Percentiles rank a stretch among this genome's conserved stretches.
These are phyloP conservation scores for Murraya koenigii DNA, from an alignment of 345 rosid species.

Conservation along the genomic window DNA sequence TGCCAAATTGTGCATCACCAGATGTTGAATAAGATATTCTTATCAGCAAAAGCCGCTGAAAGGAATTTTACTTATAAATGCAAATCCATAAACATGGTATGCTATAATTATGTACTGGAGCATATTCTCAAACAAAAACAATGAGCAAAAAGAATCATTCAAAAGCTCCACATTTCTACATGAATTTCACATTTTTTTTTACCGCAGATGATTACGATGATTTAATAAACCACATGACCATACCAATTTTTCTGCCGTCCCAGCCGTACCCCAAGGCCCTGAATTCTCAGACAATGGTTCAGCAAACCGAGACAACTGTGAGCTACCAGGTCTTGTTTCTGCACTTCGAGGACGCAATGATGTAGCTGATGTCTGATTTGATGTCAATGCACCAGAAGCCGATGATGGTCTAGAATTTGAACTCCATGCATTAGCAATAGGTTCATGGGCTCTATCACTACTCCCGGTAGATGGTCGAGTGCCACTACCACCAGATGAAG, in stretches of 20 bases:
- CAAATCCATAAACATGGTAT: background rate
- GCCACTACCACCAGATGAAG: conserved; percentile 93
- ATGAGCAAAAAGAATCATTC: background rate
- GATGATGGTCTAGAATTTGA: conserved; percentile 93
- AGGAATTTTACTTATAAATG: background rate
- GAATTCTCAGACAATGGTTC: conserved; percentile 70
- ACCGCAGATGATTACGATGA: background rate
- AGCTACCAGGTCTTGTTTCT: conserved; percentile 97
- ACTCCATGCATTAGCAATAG: conserved; percentile 60
- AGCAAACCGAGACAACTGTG: conserved; percentile 97
- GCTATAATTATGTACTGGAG: background rate
- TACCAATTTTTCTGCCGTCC: conserved; percentile 66
- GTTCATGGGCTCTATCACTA: conserved; percentile 74
- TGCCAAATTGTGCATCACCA: background rate
- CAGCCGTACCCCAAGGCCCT: conserved; percentile 53
- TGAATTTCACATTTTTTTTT: background rate
- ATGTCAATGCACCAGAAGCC: conserved; percentile 79
- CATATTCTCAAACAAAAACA: background rate
- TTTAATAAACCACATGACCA: conserved; percentile 13
- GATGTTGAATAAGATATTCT: background rate
- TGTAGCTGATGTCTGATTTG: conserved; percentile 62
- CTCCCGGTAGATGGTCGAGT: conserved; percentile 94
- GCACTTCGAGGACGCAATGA: conserved; percentile 95
- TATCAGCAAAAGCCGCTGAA: background rate
- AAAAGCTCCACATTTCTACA: background rate